Conservation (phyloP, 768 basidiomycete genomes). For the Tylopilus plumbeoviolaceoides region DNA sequence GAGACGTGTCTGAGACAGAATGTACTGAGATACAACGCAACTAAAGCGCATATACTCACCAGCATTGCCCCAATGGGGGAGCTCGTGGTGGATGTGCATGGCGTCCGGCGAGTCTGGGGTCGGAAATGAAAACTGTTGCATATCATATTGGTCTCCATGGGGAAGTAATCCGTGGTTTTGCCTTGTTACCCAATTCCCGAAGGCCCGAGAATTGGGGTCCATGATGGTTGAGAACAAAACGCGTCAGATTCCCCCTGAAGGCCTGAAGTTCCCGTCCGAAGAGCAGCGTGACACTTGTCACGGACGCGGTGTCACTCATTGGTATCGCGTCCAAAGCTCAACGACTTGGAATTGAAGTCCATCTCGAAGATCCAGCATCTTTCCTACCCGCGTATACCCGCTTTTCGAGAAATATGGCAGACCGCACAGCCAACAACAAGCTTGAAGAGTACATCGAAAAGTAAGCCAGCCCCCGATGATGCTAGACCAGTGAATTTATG, state of each 20-base stretch:
- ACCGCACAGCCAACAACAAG: constrained; percentile 43
- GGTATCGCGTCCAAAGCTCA: constrained; percentile 5
- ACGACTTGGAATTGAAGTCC: not conserved
- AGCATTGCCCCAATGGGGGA: constrained; percentile 6
- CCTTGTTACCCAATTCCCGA: not conserved
- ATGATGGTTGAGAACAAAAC: constrained; percentile 14
- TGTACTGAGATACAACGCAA: constrained; percentile 6
- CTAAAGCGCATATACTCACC: constrained; percentile 27
- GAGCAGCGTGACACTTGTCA: constrained; percentile 23
- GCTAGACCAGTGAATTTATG: constrained; percentile 15
- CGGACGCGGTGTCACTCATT: constrained; percentile 25
- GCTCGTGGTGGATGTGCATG: constrained; percentile 3
- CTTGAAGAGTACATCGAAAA: constrained; percentile 79
- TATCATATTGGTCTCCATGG: not conserved
- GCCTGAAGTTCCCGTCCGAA: not conserved
- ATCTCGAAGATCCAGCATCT: not conserved
- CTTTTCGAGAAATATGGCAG: constrained; percentile 18
- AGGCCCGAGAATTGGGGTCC: constrained; percentile 7
- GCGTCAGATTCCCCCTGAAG: constrained; percentile 1
- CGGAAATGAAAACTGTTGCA: constrained; percentile 6
- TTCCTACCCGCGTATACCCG: constrained; percentile 12
- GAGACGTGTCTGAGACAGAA: constrained; percentile 32
- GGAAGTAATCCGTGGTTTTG: not conserved
- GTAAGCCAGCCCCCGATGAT: constrained; percentile 36
- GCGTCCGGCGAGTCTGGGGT: constrained; percentile 3